Evolutionary conservation across 1,139 yeast genomes (phyloP).

Genomic region (Candida anutae): DNA sequence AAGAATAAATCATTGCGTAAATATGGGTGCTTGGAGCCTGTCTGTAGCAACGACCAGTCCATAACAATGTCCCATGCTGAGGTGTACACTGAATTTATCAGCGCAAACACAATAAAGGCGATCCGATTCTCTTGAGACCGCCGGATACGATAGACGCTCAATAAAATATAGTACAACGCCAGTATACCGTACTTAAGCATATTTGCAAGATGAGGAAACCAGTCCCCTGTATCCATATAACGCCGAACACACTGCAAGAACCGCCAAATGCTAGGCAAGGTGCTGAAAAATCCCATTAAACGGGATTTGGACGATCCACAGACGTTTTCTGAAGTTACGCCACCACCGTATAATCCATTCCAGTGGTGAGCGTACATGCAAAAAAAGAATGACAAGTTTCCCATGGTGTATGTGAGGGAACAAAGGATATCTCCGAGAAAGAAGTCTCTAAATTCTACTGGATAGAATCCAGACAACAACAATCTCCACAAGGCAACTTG

Average conservation of each 20-base stretch:
- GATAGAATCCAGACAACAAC: conserved; percentile 75
- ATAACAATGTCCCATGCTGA: conserved; percentile 83
- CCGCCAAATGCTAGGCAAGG: conserved; percentile 88
- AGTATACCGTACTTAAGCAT: conserved; percentile 68
- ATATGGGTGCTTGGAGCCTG: conserved; percentile 47
- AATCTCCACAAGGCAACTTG: conserved; percentile 66
- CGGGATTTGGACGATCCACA: conserved; percentile 81
- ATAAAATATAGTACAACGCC: conserved; percentile 59
- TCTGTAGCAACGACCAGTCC: conserved; percentile 91
- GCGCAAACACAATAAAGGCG: conserved; percentile 66
- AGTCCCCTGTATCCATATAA: conserved; percentile 85
- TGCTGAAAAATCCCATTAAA: conserved; percentile 71
- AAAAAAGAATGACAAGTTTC: conserved; percentile 78
- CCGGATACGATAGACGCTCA: conserved; percentile 74
- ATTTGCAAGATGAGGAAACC: conserved; percentile 96
- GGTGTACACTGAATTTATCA: conserved; percentile 61
- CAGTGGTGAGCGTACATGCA: conserved; percentile 73
- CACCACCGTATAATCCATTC: conserved; percentile 40
- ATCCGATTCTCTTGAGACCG: conserved; percentile 36
- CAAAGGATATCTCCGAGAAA: conserved; percentile 87
- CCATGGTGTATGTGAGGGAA: conserved; percentile 79
- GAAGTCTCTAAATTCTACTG: conserved; percentile 92
- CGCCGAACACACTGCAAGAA: conserved; percentile 86
- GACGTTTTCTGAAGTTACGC: conserved; percentile 19
- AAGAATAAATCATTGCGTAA: conserved; percentile 69